Evolutionary conservation across 345 rosid genomes (phyloP), one percentile per base, ranked within the genome.

Genomic region (Boechera divaricarpa): DNA sequence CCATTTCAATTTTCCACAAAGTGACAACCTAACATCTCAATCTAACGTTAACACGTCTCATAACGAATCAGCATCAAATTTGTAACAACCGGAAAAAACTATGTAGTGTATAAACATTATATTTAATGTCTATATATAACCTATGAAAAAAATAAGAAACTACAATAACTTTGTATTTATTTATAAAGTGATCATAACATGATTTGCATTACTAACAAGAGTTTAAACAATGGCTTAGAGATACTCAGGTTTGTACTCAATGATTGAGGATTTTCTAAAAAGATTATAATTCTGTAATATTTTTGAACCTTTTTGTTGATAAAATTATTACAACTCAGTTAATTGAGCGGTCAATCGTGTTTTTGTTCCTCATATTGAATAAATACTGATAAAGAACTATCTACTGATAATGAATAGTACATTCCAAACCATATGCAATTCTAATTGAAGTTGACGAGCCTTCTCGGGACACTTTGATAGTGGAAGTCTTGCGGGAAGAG

Each of bases 11-110:
- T 36, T 39, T 39, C 26, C 67, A 41, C 52, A 63, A 63, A 63
- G 33, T 63, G 52, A 63, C 68, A 42, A 32, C 68, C 68, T 63
- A 63, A 28, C 53, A 39, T 62, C 67, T 13, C 11, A 41, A 62
- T 62, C 49, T 26, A 26, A 24, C 18, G 28, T 63, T 35, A 26
- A 63, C 67, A 63, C 52, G 38, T 63, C 54, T 63, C 41, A 10
- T 0, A 60, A 18, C 29, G 47, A 59, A 15, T 58, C 63, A 28
- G 42, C 15, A 8, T 16, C 39, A 16, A 59, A 7, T 35, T 59
- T 59, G 29, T 36, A 36, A 36, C 64, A 59, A 36, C 29, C 29
- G n/a, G 45, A 24, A 49, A 48, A 7, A 0, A 18, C 4, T 49
- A 49, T 18, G 2, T 49, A 1, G 31, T 52, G 32, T 52, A 10